Conservation (phyloP, 495 filamentous ascomycete genomes). For the Podospora bellae-mahoneyi region DNA sequence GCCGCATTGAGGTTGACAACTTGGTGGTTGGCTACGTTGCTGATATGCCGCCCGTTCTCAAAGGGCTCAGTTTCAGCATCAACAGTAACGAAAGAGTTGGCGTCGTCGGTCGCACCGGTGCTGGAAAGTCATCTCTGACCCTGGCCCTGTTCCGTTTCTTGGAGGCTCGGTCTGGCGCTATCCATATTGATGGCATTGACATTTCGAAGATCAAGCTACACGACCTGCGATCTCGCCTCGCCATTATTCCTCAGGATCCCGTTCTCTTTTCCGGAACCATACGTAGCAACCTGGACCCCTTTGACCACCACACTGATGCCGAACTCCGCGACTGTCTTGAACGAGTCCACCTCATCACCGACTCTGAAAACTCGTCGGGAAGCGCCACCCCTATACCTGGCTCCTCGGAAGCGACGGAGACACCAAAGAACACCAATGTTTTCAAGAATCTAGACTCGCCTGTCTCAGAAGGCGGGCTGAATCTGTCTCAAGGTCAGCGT, state of each 20-base stretch:
- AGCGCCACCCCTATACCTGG: constrained; percentile 29
- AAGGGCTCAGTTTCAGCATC: constrained; percentile 67
- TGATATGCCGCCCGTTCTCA: constrained; percentile 71
- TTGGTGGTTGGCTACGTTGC: constrained; percentile 73
- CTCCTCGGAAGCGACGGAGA: constrained; percentile 25
- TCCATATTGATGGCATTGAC: constrained; percentile 73
- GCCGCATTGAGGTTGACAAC: constrained; percentile 67
- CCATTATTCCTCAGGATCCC: constrained; percentile 78
- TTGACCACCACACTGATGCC: constrained; percentile 65
- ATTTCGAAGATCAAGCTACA: constrained; percentile 72
- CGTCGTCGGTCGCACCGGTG: constrained; percentile 81
- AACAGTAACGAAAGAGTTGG: constrained; percentile 73
- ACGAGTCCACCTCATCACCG: constrained; percentile 68
- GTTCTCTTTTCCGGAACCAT: constrained; percentile 86
- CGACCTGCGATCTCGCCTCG: constrained; percentile 67
- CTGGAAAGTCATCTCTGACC: constrained; percentile 81
- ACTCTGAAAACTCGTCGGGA: constrained; percentile 33
- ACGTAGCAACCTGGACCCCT: constrained; percentile 77
- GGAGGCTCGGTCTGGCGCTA: constrained; percentile 65
- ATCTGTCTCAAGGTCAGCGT: constrained; percentile 82
- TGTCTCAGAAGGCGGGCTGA: constrained; percentile 73
- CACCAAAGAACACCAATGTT: constrained; percentile 56
- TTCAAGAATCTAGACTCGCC: constrained; percentile 58
- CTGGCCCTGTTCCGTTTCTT: constrained; percentile 82
- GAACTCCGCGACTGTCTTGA: constrained; percentile 72